Percentiles rank a stretch among this genome's conserved stretches.
Conservation (phyloP, 2,329 filamentous ascomycete species). For the Teratosphaeria nubilosa region DNA sequence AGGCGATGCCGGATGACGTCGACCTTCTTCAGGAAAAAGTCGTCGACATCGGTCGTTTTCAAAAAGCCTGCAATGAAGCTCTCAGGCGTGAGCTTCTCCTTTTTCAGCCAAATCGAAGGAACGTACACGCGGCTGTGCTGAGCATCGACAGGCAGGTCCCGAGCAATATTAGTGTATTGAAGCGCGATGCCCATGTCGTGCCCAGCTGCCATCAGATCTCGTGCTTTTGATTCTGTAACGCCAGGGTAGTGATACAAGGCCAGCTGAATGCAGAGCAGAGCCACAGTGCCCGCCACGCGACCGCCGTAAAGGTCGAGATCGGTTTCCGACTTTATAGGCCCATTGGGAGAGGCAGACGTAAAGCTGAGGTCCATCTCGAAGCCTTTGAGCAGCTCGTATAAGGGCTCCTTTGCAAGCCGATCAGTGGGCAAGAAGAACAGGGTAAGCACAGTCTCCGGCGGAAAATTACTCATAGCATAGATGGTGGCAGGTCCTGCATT, state of each 20-base stretch:
- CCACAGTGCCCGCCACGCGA: conserved; percentile 64
- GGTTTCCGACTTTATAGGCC: conserved; percentile 48
- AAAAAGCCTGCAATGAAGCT: conserved; percentile 39
- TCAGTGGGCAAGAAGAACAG: conserved; percentile 49
- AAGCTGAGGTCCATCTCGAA: conserved; percentile 61
- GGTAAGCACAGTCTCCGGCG: conserved; percentile 42
- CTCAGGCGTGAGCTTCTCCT: conserved; percentile 44
- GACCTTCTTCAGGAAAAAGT: conserved; percentile 38
- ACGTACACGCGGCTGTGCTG: conserved; percentile 58
- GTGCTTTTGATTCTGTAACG: conserved; percentile 21
- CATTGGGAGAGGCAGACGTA: conserved; percentile 8
- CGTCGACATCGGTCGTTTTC: conserved; percentile 11
- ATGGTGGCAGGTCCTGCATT: conserved; percentile 22
- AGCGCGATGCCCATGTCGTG: conserved; percentile 60
- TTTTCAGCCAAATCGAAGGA: conserved; percentile 53
- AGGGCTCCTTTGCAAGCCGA: conserved; percentile 47
- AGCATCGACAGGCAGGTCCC: conserved; percentile 61
- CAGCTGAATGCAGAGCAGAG: conserved; percentile 56
- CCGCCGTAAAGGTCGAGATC: conserved; percentile 55
- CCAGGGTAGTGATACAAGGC: conserved; percentile 49
- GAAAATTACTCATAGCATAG: conserved; percentile 43
- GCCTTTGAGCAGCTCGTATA: conserved; percentile 56
- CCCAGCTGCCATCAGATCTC: conserved; percentile 46
- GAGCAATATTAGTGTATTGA: conserved; percentile 69
- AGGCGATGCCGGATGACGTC: conserved; percentile 44